These are phyloP conservation scores for Cyclaneusma minus DNA, from an alignment of 2,329 filamentous ascomycete genomes.

Conservation along the genomic window DNA sequence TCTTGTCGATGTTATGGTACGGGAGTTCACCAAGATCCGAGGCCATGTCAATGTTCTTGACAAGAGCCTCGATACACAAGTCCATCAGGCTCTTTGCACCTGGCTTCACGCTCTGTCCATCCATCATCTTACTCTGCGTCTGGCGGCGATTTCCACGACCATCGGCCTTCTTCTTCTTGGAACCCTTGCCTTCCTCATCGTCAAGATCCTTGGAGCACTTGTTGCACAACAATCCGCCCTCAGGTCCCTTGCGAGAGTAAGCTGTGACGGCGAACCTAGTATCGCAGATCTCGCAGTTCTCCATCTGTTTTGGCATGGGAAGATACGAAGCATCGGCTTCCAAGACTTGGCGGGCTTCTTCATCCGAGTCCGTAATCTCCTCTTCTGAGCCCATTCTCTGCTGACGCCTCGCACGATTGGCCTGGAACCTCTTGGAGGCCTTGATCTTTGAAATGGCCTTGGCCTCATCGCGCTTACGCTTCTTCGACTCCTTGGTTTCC, in stretches of 20 bases:
- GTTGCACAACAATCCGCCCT: slow-evolving; percentile 74
- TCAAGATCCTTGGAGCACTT: slow-evolving; percentile 64
- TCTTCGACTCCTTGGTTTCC: slow-evolving; percentile 15
- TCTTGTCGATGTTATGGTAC: slow-evolving; percentile 36
- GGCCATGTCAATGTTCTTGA: slow-evolving; percentile 45
- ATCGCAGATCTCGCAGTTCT: slow-evolving; percentile 71
- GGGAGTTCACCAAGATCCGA: slow-evolving; percentile 47
- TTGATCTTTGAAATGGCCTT: slow-evolving; percentile 45
- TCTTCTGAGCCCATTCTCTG: slow-evolving; percentile 19
- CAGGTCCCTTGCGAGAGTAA: slow-evolving; percentile 67
- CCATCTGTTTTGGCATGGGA: slow-evolving; percentile 68
- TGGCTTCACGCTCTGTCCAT: slow-evolving; percentile 44
- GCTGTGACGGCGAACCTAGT: slow-evolving; percentile 89
- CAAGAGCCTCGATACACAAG: slow-evolving; percentile 45
- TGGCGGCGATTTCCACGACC: slow-evolving; percentile 49
- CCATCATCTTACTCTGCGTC: slow-evolving; percentile 69
- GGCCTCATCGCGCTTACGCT: slow-evolving; percentile 28
- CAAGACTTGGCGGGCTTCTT: slow-evolving; percentile 32
- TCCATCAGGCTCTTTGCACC: slow-evolving; percentile 56
- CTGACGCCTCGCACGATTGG: slow-evolving; percentile 17
- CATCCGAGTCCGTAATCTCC: slow-evolving; percentile 27
- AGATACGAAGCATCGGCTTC: slow-evolving; percentile 21
- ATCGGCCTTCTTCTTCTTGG: slow-evolving; percentile 41
- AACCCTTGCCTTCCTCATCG: slow-evolving; percentile 45
- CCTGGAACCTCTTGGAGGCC: slow-evolving; percentile 40